These are phyloP conservation scores for Daldinia childiae DNA, from an alignment of 495 filamentous ascomycete species.

Conservation along the genomic window DNA sequence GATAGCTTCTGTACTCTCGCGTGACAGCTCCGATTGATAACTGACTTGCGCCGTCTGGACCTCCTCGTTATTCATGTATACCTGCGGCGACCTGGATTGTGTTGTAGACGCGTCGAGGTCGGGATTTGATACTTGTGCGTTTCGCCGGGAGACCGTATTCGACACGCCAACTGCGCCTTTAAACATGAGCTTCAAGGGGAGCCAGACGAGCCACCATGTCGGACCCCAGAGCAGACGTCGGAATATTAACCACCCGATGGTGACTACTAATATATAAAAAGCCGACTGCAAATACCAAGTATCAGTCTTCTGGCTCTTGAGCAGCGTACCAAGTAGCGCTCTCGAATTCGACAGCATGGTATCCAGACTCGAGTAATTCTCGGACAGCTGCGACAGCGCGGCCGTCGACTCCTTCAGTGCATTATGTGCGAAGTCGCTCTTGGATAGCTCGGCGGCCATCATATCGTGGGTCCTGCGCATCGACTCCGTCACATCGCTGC, in stretches of 20 bases:
- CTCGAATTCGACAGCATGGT: conserved; percentile 75
- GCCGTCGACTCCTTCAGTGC: conserved; percentile 83
- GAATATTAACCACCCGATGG: conserved; percentile 86
- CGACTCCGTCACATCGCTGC: conserved; percentile 83
- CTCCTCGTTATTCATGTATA: conserved; percentile 59
- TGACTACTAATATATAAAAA: conserved; percentile 79
- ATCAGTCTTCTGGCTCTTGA: conserved; percentile 90
- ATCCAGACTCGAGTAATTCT: conserved; percentile 81
- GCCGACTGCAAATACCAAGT: conserved; percentile 95
- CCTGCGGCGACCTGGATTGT: conserved; percentile 36
- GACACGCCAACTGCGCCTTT: conserved; percentile 58
- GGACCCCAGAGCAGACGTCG: conserved; percentile 87
- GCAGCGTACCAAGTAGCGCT: conserved; percentile 78
- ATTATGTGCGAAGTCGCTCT: conserved; percentile 86
- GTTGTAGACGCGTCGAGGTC: conserved; percentile 42
- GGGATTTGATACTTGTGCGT: conserved; percentile 51
- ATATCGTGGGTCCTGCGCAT: conserved; percentile 85
- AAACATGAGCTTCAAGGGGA: conserved; percentile 73
- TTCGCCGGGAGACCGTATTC: conserved; percentile 43
- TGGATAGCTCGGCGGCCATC: conserved; percentile 81
- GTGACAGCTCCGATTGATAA: conserved; percentile 24
- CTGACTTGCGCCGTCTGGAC: conserved; percentile 54
- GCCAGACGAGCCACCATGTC: conserved; percentile 85
- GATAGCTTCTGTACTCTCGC: conserved; percentile 48
- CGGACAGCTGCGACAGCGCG: conserved; percentile 79